These are phyloP conservation scores for Aspergillus heteromorphus DNA, from an alignment of 495 filamentous ascomycete species.

Conservation along the genomic window DNA sequence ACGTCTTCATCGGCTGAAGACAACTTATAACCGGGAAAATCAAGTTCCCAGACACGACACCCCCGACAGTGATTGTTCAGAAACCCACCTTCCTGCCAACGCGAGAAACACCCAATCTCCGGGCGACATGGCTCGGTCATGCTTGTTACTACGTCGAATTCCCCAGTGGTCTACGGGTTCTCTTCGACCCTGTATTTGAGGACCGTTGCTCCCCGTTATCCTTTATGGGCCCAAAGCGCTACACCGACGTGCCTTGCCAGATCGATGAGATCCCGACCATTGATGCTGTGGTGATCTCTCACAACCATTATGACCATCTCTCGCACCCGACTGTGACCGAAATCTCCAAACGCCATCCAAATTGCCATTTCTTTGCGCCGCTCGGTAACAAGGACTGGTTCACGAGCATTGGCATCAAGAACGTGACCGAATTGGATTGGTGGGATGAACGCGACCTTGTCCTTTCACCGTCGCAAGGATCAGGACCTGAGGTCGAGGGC, in stretches of 20 bases:
- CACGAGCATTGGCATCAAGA: conserved; percentile 54
- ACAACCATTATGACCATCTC: conserved; percentile 93
- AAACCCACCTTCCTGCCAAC: conserved; percentile 50
- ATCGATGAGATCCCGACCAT: conserved; percentile 76
- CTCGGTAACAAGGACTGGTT: conserved; percentile 92
- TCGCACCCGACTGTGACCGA: conserved; percentile 68
- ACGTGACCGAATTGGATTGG: conserved; percentile 91
- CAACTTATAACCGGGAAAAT: conserved; percentile 52
- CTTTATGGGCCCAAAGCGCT: conserved; percentile 72
- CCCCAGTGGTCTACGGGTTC: conserved; percentile 76
- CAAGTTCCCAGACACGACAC: conserved; percentile 57
- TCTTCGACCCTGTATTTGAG: conserved; percentile 96
- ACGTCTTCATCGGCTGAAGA: conserved; percentile 27
- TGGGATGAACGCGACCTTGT: conserved; percentile 79
- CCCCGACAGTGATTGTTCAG: conserved; percentile 38
- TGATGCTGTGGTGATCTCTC: conserved; percentile 86
- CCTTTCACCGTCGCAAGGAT: conserved; percentile 39
- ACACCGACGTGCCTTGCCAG: conserved; percentile 70
- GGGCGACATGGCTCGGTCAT: conserved; percentile 95
- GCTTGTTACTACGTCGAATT: conserved; percentile 94
- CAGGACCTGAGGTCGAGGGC: conserved; percentile 20
- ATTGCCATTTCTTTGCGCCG: conserved; percentile 83
- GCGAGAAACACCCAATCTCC: conserved; percentile 54
- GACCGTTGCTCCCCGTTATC: conserved; percentile 75
- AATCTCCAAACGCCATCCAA: conserved; percentile 65